Evolutionary conservation across 257 asterid species (phyloP).

Genomic region (Ballota nigra): DNA sequence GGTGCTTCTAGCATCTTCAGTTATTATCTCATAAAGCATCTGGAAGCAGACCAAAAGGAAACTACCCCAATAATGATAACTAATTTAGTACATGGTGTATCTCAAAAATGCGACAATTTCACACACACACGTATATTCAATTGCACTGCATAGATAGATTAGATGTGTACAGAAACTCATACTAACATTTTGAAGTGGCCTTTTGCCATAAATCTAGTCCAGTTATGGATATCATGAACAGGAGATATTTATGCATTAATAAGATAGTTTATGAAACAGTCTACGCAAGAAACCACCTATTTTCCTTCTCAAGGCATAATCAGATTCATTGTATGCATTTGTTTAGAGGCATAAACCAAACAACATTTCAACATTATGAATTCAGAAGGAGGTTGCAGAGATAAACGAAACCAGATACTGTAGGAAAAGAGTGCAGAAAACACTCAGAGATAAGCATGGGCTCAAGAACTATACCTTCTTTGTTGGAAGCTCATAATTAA

Average conservation of each 20-base stretch:
- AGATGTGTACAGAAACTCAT: neutral
- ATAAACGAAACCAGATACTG: neutral
- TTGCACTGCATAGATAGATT: neutral
- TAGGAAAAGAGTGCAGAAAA: neutral
- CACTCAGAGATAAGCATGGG: neutral
- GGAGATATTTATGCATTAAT: constrained; percentile 1
- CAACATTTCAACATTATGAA: neutral
- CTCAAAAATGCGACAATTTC: neutral
- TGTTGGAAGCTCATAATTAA: constrained; percentile 79
- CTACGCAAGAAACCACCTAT: constrained; percentile 5
- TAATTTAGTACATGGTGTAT: neutral
- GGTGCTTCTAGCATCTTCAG: constrained; percentile 1
- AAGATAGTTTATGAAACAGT: neutral
- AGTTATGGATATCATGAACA: neutral
- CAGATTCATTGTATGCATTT: neutral
- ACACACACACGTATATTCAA: neutral
- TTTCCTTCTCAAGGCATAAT: constrained; percentile 8
- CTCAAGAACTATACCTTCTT: constrained; percentile 55
- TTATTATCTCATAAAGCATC: constrained; percentile 11
- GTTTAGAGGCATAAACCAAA: neutral
- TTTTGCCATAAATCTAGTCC: neutral
- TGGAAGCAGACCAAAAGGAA: neutral
- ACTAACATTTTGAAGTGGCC: neutral
- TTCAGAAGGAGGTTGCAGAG: neutral
- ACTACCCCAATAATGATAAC: neutral